phyloP scores from a whole-genome alignment of 108 stramenopile genomes.

The Aurantiochytrium sp. region DNA sequence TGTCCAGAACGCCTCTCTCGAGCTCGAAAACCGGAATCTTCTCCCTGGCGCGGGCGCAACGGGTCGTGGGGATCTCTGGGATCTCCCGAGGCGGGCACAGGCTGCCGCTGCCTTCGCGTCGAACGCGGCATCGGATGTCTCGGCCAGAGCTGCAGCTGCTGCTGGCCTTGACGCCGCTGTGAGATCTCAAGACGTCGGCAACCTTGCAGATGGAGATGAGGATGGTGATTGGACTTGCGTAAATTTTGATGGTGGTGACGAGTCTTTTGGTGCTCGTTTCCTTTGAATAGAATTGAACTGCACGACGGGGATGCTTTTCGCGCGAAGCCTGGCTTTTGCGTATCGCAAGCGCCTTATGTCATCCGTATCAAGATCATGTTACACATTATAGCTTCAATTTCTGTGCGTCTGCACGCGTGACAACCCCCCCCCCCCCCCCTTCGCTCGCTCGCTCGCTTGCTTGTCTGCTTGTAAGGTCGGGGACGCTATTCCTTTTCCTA shows the following conservation, averaged over 20 bases:
- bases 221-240: conserved; percentile 6
- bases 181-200: too few species aligned
- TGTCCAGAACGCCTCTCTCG: not conserved
- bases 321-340: too few species aligned
- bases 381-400: too few species aligned
- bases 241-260: not conserved
- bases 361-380: too few species aligned
- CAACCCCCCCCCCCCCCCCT: too few species aligned
- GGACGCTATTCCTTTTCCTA: too few species aligned
- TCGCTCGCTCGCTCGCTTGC: too few species aligned
- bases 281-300: not conserved
- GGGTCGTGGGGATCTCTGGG: not conserved
- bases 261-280: not conserved
- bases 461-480: too few species aligned
- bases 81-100: not conserved
- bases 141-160: not conserved
- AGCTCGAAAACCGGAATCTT: not conserved
- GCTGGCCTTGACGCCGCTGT: not conserved
- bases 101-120: not conserved
- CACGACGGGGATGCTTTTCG: not conserved
- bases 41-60: not conserved
- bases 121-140: not conserved
- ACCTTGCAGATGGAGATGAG: not conserved
- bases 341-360: too few species aligned
- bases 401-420: too few species aligned